phyloP scores from a whole-genome alignment of 306 rosid species.

The Sindora glabra region DNA sequence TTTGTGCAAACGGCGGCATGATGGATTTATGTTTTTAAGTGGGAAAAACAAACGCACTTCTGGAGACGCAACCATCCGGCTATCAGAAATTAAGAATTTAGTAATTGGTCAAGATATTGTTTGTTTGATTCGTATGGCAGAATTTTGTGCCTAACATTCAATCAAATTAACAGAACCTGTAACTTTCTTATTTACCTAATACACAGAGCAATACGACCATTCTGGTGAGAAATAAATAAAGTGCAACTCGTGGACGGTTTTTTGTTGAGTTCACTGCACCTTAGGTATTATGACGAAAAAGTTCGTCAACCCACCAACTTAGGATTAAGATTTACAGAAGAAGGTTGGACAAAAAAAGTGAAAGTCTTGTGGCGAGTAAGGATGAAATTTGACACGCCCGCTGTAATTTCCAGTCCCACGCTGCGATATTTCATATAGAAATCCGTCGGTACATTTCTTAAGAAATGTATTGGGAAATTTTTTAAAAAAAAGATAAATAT shows the following conservation, averaged over 20 bases:
- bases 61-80: too few relatives aligned
- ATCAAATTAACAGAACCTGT: not conserved
- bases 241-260: not conserved
- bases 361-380: not conserved
- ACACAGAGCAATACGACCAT: not conserved
- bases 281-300: not conserved
- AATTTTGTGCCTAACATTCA: not conserved
- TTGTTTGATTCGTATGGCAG: not conserved
- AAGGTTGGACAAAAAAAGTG: not conserved
- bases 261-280: not conserved
- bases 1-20: too few relatives aligned
- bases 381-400: not conserved
- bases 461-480: not conserved
- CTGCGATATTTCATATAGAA: not conserved
- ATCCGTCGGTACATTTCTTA: not conserved
- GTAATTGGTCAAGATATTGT: not conserved
- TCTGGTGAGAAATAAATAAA: not conserved
- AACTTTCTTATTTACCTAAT: not conserved
- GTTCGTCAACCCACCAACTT: too few relatives aligned
- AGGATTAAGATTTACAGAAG: too few relatives aligned
- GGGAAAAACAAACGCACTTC: too few relatives aligned
- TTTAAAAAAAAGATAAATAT: not conserved
- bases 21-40: too few relatives aligned
- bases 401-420: not conserved
- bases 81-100: too few relatives aligned